Evolutionary conservation across 768 basidiomycete species (phyloP).

Genomic region (Megacollybia marginata): DNA sequence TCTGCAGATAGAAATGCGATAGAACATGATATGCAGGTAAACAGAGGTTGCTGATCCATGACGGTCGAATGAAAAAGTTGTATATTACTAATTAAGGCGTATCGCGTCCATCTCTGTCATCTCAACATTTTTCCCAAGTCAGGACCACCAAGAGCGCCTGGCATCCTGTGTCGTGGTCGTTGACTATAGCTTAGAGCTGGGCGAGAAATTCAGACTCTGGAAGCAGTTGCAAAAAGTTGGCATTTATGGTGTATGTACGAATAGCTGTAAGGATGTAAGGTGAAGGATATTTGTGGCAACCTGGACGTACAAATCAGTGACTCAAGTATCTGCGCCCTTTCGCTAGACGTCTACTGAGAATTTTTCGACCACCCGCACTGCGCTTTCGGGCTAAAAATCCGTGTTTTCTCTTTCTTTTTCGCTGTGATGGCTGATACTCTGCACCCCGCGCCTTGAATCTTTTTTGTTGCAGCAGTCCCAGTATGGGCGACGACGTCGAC

Average conservation of each 20-base stretch:
- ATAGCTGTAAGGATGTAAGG: slow-evolving; percentile 13
- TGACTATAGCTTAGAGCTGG: slow-evolving; percentile 27
- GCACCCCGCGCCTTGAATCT: slow-evolving; percentile 68
- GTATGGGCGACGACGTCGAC: slow-evolving; percentile 7
- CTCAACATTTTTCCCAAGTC: slow-evolving; percentile 34
- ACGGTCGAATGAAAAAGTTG: neutral
- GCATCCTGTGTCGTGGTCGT: slow-evolving; percentile 22
- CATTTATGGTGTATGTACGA: no score
- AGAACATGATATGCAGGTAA: slow-evolving; percentile 75
- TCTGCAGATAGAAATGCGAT: slow-evolving; percentile 80
- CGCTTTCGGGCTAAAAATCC: slow-evolving; percentile 81
- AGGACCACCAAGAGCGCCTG: slow-evolving; percentile 31
- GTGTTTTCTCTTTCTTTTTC: slow-evolving; percentile 87
- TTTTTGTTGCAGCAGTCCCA: slow-evolving; percentile 32
- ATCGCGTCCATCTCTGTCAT: slow-evolving; percentile 46
- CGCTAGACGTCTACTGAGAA: slow-evolving; percentile 58
- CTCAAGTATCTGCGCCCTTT: slow-evolving; percentile 78
- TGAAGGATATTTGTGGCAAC: no score
- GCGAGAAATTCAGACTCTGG: slow-evolving; percentile 26
- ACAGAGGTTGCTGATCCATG: slow-evolving; percentile 10
- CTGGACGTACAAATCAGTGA: slow-evolving; percentile 44
- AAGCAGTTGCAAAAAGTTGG: slow-evolving; percentile 34
- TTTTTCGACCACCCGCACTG: slow-evolving; percentile 60
- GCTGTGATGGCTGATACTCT: slow-evolving; percentile 97
- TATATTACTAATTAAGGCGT: slow-evolving; percentile 18